Conservation (phyloP, 225 moss, liverwort and hornwort species). For the Pseudoscleropodium purum region DNA sequence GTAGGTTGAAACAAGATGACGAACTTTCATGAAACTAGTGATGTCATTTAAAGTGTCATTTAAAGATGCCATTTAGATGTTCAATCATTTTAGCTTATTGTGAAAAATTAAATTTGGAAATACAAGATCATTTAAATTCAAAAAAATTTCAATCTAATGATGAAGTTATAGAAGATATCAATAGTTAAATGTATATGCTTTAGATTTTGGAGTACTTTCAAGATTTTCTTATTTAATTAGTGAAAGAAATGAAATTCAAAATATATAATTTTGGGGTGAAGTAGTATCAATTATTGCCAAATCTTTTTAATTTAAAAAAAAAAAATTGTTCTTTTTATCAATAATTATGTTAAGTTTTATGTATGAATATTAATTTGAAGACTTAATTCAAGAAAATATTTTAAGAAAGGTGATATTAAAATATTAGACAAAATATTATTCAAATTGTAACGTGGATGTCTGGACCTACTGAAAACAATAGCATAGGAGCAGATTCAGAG, state of each 20-base stretch:
- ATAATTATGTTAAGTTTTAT: not conserved
- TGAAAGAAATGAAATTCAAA: not conserved
- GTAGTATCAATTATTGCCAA: not conserved
- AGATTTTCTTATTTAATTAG: not conserved
- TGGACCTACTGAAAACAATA: not conserved
- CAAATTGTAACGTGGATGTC: not conserved
- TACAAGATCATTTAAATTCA: not conserved
- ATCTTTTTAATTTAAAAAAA: not conserved
- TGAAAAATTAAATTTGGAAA: not conserved
- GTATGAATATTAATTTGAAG: not conserved
- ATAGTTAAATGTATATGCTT: not conserved
- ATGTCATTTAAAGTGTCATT: not conserved
- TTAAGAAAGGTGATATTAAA: not conserved
- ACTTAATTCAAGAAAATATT: not conserved
- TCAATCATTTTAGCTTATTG: not conserved
- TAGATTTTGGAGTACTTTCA: rapidly evolving
- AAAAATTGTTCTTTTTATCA: not conserved
- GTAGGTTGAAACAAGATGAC: not conserved
- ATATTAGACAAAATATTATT: not conserved
- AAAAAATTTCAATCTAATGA: not conserved
- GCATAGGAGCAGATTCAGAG: too few species aligned
- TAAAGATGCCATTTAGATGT: not conserved
- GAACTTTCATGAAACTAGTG: not conserved
- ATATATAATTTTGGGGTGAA: not conserved
- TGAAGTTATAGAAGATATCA: not conserved